A percentile compares a stretch with the other conserved stretches of the same genome.
Conservation (phyloP, 352 stramenopile species). For the Phytopythium boreale region DNA sequence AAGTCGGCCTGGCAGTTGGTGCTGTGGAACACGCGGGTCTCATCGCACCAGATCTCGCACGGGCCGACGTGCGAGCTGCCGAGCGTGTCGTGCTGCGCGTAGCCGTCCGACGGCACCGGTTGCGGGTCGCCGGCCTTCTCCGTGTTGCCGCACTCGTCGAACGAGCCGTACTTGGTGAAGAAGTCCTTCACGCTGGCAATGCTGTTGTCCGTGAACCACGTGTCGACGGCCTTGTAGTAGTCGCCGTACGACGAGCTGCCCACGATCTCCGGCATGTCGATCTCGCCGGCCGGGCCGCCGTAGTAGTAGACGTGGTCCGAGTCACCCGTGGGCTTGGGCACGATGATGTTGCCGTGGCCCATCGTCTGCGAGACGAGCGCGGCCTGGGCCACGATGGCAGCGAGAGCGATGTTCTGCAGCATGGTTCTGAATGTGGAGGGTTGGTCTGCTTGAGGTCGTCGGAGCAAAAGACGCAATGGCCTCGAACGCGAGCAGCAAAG, state of each 20-base stretch:
- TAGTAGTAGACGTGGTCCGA: constrained; percentile 16
- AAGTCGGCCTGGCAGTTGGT: constrained; percentile 32
- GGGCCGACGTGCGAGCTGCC: constrained; percentile 16
- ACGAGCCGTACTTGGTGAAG: constrained; percentile 17
- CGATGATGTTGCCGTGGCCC: constrained; percentile 26
- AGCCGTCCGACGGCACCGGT: constrained; percentile 8
- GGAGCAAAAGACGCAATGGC: constrained; percentile 5
- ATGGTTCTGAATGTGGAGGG: not conserved
- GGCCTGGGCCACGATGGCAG: constrained; percentile 14
- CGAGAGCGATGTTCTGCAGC: constrained; percentile 18
- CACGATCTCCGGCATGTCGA: constrained; percentile 24
- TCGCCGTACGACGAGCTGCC: constrained; percentile 18
- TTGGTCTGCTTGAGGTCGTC: not conserved
- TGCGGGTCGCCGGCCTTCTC: constrained; percentile 18
- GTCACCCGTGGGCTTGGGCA: constrained; percentile 18
- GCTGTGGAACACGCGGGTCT: constrained; percentile 31
- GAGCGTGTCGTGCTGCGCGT: constrained; percentile 13
- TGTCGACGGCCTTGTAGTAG: constrained; percentile 21
- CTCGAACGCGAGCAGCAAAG: not conserved
- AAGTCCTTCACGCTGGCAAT: constrained; percentile 26
- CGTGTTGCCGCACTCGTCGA: constrained; percentile 24
- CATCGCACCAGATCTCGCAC: constrained; percentile 37
- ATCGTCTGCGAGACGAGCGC: constrained; percentile 7
- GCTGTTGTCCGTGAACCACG: constrained; percentile 28
- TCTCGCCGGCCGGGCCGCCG: constrained; percentile 19